Evolutionary conservation across 257 asterid genomes (phyloP).

Genomic region (Striga asiatica): DNA sequence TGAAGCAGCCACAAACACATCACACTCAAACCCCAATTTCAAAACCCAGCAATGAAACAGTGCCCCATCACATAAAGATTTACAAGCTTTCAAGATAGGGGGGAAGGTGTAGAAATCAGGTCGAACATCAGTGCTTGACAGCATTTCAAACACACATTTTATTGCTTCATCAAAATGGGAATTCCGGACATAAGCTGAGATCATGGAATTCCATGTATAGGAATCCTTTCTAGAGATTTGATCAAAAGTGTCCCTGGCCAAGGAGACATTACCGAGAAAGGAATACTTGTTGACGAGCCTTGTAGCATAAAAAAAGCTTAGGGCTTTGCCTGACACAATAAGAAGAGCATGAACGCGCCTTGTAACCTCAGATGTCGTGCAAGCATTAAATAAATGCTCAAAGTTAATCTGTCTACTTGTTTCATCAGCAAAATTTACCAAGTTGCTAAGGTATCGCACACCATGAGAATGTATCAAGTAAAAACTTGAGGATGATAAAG

Average conservation of each 20-base stretch:
- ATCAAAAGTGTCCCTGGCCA: constrained; percentile 37
- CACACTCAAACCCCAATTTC: constrained; percentile 68
- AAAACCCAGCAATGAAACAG: constrained; percentile 61
- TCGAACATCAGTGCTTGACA: constrained; percentile 38
- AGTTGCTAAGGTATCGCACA: constrained; percentile 21
- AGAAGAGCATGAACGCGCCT: constrained; percentile 64
- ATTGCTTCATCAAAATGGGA: constrained; percentile 43
- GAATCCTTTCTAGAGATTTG: constrained; percentile 43
- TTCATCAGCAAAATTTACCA: constrained; percentile 19
- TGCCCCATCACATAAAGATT: constrained; percentile 38
- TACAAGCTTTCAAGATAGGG: constrained; percentile 60
- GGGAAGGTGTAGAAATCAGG: constrained; percentile 83
- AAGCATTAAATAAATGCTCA: constrained; percentile 45
- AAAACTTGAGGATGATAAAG: constrained; percentile 5
- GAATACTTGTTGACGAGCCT: constrained; percentile 63
- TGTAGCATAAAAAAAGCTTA: constrained; percentile 33
- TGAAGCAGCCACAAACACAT: constrained; percentile 74
- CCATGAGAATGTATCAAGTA: constrained; percentile 14
- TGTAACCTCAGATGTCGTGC: constrained; percentile 30
- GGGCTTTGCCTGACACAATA: constrained; percentile 53
- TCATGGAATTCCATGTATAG: constrained; percentile 71
- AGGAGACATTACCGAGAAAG: constrained; percentile 45
- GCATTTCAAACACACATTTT: constrained; percentile 46
- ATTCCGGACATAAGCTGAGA: constrained; percentile 57
- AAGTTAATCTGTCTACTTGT: constrained; percentile 28